phyloP scores from a whole-genome alignment of 163 green algal genomes.

The Prototheca wickerhamii region DNA sequence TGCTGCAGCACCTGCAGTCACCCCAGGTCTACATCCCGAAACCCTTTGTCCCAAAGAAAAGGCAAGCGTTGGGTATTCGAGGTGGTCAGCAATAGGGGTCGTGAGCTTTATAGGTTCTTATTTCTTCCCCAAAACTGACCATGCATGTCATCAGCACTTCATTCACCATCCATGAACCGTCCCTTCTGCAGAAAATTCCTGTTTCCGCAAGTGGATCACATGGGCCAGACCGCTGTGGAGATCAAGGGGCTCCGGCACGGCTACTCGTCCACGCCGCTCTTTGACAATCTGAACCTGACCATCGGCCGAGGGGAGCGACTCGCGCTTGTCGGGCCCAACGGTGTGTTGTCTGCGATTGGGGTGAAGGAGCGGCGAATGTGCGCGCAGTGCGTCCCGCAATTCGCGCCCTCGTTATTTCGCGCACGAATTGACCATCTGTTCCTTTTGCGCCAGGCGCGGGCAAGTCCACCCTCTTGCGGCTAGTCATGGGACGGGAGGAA shows the following conservation, averaged over 20 bases:
- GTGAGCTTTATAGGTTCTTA: too few relatives aligned
- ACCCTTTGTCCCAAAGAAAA: constrained; percentile 85
- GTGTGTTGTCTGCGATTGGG: not conserved
- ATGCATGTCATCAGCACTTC: too few relatives aligned
- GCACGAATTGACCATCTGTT: not conserved
- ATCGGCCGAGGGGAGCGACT: constrained; percentile 88
- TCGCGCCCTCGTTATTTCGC: not conserved
- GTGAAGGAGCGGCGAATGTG: not conserved
- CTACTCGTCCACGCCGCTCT: constrained; percentile 71
- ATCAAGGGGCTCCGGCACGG: constrained; percentile 78
- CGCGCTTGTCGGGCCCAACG: constrained; percentile 81
- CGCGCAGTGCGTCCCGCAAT: not conserved
- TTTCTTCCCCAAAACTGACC: too few relatives aligned
- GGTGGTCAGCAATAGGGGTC: constrained; percentile 21
- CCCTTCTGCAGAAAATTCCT: too few relatives aligned
- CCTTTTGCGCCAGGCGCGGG: constrained; percentile 40
- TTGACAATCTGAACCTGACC: constrained; percentile 70
- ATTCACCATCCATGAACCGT: too few relatives aligned
- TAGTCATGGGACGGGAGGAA: constrained; percentile 82
- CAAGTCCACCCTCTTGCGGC: constrained; percentile 87
- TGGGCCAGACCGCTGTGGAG: constrained; percentile 73
- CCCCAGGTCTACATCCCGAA: constrained; percentile 73
- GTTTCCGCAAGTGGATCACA: constrained; percentile 62
- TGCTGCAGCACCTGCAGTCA: constrained; percentile 76
- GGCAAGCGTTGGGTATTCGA: constrained; percentile 4